These are phyloP conservation scores for Pythium folliculosum DNA, from an alignment of 352 stramenopile species.

Conservation along the genomic window DNA sequence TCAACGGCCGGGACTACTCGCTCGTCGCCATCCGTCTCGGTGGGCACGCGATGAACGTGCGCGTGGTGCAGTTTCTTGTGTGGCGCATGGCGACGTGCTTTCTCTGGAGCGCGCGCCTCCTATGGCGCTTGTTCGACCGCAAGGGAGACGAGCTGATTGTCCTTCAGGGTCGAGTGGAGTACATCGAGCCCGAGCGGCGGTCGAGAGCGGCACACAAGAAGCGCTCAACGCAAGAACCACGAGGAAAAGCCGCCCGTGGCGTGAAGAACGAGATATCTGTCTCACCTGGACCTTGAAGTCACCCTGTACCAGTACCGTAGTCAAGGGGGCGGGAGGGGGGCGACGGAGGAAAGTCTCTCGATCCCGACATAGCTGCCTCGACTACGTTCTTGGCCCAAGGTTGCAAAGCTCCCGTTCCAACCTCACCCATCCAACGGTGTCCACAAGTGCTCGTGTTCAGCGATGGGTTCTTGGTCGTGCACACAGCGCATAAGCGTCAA, in stretches of 20 bases:
- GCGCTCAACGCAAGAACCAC: neutral
- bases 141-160: slow-evolving; percentile 14
- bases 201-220: neutral
- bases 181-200: neutral
- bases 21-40: neutral
- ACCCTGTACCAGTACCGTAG: too few relatives aligned
- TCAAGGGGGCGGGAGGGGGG: too few relatives aligned
- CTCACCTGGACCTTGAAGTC: too few relatives aligned
- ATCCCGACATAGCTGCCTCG: too few relatives aligned
- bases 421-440: too few relatives aligned
- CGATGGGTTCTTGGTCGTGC: too few relatives aligned
- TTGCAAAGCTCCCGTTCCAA: too few relatives aligned
- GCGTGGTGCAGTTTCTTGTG: slow-evolving; percentile 2
- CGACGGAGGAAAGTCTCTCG: too few relatives aligned
- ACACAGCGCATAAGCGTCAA: too few relatives aligned
- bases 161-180: slow-evolving; percentile 13
- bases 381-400: too few relatives aligned
- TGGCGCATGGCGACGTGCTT: slow-evolving; percentile 13
- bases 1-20: neutral
- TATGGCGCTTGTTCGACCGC: slow-evolving; percentile 8
- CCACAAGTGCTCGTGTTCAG: too few relatives aligned
- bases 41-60: slow-evolving; percentile 1
- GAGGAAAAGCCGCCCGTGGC: too few relatives aligned
- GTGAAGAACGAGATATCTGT: neutral
- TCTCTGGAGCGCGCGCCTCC: slow-evolving; percentile 4